Percentiles rank a stretch among this genome's conserved stretches.
These are phyloP conservation scores for Penicillium cinerascens DNA, from an alignment of 495 filamentous ascomycete genomes.

Conservation along the genomic window DNA sequence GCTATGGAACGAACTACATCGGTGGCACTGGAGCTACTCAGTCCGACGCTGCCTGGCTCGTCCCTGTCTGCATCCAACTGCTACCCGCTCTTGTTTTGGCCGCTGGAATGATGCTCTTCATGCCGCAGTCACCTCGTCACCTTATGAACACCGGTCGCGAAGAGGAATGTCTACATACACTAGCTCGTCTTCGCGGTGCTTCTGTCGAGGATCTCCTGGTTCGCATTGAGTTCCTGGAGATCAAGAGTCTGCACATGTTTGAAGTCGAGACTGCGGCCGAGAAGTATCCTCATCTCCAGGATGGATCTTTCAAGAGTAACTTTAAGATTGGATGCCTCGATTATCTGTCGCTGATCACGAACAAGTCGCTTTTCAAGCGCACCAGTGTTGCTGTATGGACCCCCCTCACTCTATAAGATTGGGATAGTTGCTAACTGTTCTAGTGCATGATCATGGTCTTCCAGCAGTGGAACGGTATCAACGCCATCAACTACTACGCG, in stretches of 20 bases:
- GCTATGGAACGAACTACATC: slow-evolving; percentile 46
- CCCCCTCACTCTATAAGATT: neutral
- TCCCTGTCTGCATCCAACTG: slow-evolving; percentile 44
- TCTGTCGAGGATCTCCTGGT: slow-evolving; percentile 61
- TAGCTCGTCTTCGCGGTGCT: slow-evolving; percentile 58
- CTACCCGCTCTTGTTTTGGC: slow-evolving; percentile 41
- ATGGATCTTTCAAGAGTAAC: slow-evolving; percentile 27
- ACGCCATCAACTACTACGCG: slow-evolving; percentile 31
- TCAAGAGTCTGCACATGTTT: slow-evolving; percentile 70
- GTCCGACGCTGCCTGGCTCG: slow-evolving; percentile 41
- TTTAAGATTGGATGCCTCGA: slow-evolving; percentile 32
- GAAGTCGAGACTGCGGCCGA: slow-evolving; percentile 65
- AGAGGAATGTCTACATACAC: slow-evolving; percentile 38
- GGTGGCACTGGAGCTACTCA: slow-evolving; percentile 41
- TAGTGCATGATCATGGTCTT: slow-evolving; percentile 42
- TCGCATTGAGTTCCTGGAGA: slow-evolving; percentile 75
- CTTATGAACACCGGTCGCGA: slow-evolving; percentile 61
- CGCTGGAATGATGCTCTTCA: slow-evolving; percentile 53
- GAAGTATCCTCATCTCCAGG: slow-evolving; percentile 32
- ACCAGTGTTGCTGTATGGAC: slow-evolving; percentile 32
- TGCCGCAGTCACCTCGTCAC: slow-evolving; percentile 82
- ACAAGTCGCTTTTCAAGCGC: slow-evolving; percentile 36
- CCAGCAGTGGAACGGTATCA: slow-evolving; percentile 65
- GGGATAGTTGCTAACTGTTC: slow-evolving; percentile 4
- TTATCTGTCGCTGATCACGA: slow-evolving; percentile 31